Evolutionary conservation across 129 eudicot species (phyloP), one percentile per base, ranked within the genome.

Genomic region (Arctium lappa): DNA sequence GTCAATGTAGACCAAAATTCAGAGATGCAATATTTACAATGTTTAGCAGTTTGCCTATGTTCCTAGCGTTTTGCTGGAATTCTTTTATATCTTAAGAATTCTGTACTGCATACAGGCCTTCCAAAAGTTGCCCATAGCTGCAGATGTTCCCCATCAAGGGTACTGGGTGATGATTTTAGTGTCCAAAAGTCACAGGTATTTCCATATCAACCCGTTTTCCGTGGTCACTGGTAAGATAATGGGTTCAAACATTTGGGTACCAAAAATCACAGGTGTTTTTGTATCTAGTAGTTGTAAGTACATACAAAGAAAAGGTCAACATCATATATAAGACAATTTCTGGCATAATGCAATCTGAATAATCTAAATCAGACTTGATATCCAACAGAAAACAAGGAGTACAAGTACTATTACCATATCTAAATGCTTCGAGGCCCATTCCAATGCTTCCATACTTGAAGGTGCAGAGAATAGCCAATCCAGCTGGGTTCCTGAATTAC

Each of bases 381-480:
- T 42, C 50, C 50, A 42, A 40, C 48, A 40, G 8, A 40, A 40
- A 40, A 34, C 48, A 40, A 40, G 11, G 48, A 40, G 8, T 40
- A 7, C 48, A 40, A 40, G 48, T 40, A 40, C 7, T 40, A 78
- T 22, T 73, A 91, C 99, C 98, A 79, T 93, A 96, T 93, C 89
- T 87, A 87, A 91, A 96, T 34, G 98, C 98, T 83, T 96, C 99
- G 38, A 96, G 89, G 31, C 99, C 99, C 97, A 96, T 96, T 36
- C 92, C 92, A 75, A 91, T 81, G 85, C 98, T 96, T 84, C 99
- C 99, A 80, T 69, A 90, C 85, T 91, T 93, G 94, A 89, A 96
- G 75, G 98, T 93, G 91, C 98, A 96, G 1, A 96, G 76, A 71
- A 93, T 96, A 73, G 98, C 95, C 81, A 93, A 85, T 82, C 99